These are phyloP conservation scores for Tephrocybe rancida DNA, from an alignment of 768 basidiomycete species.

Conservation along the genomic window DNA sequence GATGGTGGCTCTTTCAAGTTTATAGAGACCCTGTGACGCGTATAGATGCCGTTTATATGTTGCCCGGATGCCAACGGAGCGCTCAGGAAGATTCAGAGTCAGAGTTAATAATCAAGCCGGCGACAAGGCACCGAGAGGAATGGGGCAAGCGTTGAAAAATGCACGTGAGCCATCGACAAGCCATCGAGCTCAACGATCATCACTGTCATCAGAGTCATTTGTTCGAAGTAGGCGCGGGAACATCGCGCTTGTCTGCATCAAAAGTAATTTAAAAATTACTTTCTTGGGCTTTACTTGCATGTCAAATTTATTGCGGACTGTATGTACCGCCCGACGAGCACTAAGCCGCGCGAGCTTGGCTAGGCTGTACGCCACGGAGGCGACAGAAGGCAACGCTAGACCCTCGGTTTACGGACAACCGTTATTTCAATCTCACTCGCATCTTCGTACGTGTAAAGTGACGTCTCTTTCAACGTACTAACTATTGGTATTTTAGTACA, in stretches of 20 bases:
- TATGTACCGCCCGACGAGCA: constrained; percentile 14
- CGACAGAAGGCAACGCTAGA: constrained; percentile 48
- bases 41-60: background rate
- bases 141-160: background rate
- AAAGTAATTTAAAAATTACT: too few relatives aligned
- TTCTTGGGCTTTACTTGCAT: too few relatives aligned
- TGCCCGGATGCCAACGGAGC: background rate
- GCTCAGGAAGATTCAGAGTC: background rate
- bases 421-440: constrained; percentile 75
- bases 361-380: constrained; percentile 23
- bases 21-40: background rate
- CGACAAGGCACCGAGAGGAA: background rate
- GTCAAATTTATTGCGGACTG: constrained; percentile 18
- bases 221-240: too few relatives aligned
- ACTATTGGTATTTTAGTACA: constrained; percentile 39
- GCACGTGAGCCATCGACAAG: constrained; percentile 5
- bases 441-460: constrained; percentile 55
- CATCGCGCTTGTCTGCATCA: too few relatives aligned
- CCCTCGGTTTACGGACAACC: constrained; percentile 86
- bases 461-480: background rate
- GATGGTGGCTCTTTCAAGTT: background rate
- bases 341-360: constrained; percentile 4
- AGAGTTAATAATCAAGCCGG: background rate
- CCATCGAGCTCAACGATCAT: too few relatives aligned
- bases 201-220: too few relatives aligned